These are phyloP conservation scores for Suhomyces bokatorum DNA, from an alignment of 1,139 yeast genomes.

Conservation along the genomic window DNA sequence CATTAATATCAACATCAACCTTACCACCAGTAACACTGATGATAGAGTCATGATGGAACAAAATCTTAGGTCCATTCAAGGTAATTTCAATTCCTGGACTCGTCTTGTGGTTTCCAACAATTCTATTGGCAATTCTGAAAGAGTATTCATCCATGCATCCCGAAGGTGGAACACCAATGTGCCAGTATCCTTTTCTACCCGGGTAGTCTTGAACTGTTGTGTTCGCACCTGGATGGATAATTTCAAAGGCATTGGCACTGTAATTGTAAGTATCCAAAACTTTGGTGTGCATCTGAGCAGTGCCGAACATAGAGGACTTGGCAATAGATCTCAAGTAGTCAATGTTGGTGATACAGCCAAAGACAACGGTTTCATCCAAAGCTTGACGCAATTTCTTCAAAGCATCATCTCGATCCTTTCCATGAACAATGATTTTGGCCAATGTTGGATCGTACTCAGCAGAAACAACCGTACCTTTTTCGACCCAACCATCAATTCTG, in stretches of 20 bases:
- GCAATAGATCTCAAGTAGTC: slow-evolving; percentile 88
- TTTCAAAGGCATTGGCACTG: slow-evolving; percentile 80
- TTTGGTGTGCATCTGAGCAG: slow-evolving; percentile 83
- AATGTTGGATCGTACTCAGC: slow-evolving; percentile 96
- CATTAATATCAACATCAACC: slow-evolving; percentile 67
- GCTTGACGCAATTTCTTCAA: slow-evolving; percentile 75
- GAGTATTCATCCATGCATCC: slow-evolving; percentile 97
- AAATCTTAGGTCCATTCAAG: slow-evolving; percentile 77
- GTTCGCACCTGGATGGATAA: slow-evolving; percentile 85
- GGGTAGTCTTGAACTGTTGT: slow-evolving; percentile 97
- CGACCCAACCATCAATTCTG: slow-evolving; percentile 91
- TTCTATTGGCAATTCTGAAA: slow-evolving; percentile 82
- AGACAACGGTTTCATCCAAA: slow-evolving; percentile 78
- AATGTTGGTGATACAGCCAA: slow-evolving; percentile 86
- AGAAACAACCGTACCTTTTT: slow-evolving; percentile 83
- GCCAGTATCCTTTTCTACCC: slow-evolving; percentile 88
- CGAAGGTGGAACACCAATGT: slow-evolving; percentile 93
- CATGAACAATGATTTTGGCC: slow-evolving; percentile 95
- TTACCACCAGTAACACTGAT: slow-evolving; percentile 87
- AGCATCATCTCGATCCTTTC: slow-evolving; percentile 84
- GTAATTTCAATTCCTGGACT: slow-evolving; percentile 94
- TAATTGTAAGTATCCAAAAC: slow-evolving; percentile 82
- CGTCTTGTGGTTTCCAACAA: slow-evolving; percentile 78
- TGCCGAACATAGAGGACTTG: slow-evolving; percentile 76
- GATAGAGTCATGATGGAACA: slow-evolving; percentile 78